Evolutionary conservation across 73 alveolate species (phyloP).

Genomic region (Effrenium voratum): DNA sequence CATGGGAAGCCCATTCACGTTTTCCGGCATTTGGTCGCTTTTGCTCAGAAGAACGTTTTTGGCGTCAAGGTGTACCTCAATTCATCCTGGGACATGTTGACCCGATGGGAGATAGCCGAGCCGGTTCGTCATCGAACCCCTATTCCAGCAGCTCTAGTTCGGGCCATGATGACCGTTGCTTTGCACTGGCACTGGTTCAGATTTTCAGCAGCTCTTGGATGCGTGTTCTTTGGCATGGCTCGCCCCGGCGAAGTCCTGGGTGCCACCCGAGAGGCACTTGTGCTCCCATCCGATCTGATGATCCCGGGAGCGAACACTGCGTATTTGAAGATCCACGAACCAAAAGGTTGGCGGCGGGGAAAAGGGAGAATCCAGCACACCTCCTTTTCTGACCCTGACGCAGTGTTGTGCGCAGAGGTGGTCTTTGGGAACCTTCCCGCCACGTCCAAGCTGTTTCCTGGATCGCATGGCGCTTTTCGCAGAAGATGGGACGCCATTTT

Average conservation of each 20-base stretch:
- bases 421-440: neutral
- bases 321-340: neutral
- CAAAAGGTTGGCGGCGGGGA: neutral
- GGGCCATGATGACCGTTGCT: neutral
- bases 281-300: neutral
- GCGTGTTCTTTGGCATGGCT: neutral
- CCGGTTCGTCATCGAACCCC: neutral
- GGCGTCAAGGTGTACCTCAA: neutral
- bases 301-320: neutral
- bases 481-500: neutral
- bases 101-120: constrained; percentile 1
- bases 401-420: no score
- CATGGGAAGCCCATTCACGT: neutral
- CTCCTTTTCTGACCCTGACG: neutral
- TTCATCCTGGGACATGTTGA: neutral
- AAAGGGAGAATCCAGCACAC: neutral
- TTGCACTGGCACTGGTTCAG: neutral
- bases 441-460: neutral
- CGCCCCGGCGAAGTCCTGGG: neutral
- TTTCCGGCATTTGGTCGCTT: neutral
- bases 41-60: no score
- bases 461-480: neutral
- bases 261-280: neutral
- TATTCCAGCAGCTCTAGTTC: neutral
- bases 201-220: neutral